These are phyloP conservation scores for Pythium rishiriense DNA, from an alignment of 352 stramenopile species.

Conservation along the genomic window DNA sequence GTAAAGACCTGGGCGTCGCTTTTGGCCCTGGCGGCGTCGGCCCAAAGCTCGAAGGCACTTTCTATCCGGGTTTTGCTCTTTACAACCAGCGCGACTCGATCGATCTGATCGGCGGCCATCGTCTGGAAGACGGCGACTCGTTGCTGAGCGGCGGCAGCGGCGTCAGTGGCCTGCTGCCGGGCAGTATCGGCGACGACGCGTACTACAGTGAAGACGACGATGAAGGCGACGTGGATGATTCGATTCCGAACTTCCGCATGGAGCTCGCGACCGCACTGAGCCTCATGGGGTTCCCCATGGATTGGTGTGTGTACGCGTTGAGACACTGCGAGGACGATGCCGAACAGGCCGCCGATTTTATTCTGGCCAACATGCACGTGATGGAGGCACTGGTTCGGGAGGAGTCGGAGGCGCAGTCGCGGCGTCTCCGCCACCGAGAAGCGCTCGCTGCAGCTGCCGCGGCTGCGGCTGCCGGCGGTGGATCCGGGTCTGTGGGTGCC, in stretches of 20 bases:
- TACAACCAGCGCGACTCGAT: conserved; percentile 90
- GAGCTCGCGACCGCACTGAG: conserved; percentile 75
- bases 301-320: conserved; percentile 85
- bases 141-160: conserved; percentile 35
- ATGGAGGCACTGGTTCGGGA: conserved; percentile 81
- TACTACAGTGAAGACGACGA: conserved; percentile 88
- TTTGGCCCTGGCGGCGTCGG: conserved; percentile 87
- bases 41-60: conserved; percentile 83
- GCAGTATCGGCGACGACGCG: conserved; percentile 49
- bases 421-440: conserved; percentile 52
- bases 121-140: conserved; percentile 68
- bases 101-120: conserved; percentile 82
- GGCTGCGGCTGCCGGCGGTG: not conserved
- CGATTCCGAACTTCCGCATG: conserved; percentile 84
- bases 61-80: conserved; percentile 84
- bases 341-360: conserved; percentile 80
- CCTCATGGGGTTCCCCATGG: conserved; percentile 88
- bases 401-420: conserved; percentile 56
- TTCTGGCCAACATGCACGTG: conserved; percentile 82
- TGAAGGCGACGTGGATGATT: conserved; percentile 52
- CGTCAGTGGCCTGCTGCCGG: conserved; percentile 27
- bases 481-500: not conserved
- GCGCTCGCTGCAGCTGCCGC: conserved; percentile 18
- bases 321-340: conserved; percentile 83
- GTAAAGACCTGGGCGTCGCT: conserved; percentile 86